Evolutionary conservation across 2,329 filamentous ascomycete species (phyloP), one percentile per base, ranked within the genome.

Genomic region (Neonectria faginata): DNA sequence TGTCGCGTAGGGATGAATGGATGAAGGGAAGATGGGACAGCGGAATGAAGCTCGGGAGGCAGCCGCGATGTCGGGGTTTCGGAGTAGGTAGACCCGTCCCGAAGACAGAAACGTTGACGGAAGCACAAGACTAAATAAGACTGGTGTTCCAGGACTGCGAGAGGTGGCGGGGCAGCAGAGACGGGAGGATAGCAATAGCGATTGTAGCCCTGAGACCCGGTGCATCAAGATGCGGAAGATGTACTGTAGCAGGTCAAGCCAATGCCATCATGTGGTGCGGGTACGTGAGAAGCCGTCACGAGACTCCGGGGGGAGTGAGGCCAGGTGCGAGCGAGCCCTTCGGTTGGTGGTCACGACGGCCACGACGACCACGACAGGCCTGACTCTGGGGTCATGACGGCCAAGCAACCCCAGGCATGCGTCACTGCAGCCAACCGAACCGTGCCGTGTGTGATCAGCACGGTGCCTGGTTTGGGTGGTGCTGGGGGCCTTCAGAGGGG

Each of bases 351-450:
- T 61, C 64, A 66, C 61, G 63, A 61, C 52, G 22, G 29, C 47
- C 47, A 66, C 61, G 66, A 60, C 52, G 22, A 22, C 47, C 47
- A 50, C n/a, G 47, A 50, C 18, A n/a, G 25, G 36, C 36, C 36
- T 39, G 36, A 42, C 39, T 18, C 39, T 18, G 16, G 39, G 39
- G 39, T 42, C 39, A 42, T 42, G 39, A 42, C 39, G n/a, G 39
- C n/a, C 39, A 42, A 42, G 39, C 39, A 20, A 18, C 39, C 62
- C 61, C 56, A 69, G 62, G 70, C 65, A 20, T 69, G 70, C 67
- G 71, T 73, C 70, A 73, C 68, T 66, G 67, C 68, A 63, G 62
- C 69, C 70, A 72, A 68, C 70, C 67, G 65, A 67, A 55, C 29
- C 50, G 56, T 45, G 61, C 61, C 61, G 54, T 59, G 63, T 62